Percentiles rank a stretch among this genome's conserved stretches.
These are phyloP conservation scores for Russula vinacea DNA, from an alignment of 768 basidiomycete genomes.

Conservation along the genomic window DNA sequence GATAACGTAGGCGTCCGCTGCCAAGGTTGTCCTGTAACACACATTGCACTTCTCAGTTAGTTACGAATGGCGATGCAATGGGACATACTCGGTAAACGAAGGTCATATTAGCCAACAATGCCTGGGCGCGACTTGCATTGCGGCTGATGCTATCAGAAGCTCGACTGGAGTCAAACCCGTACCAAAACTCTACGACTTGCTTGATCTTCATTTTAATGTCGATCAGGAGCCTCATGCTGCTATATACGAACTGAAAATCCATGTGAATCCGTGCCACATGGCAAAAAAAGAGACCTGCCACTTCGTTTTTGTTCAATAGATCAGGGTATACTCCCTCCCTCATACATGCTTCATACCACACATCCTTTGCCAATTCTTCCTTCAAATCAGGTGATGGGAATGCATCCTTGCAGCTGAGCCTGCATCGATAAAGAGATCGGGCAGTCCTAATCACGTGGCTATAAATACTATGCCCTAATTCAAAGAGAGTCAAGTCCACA, in stretches of 20 bases:
- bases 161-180: constrained; percentile 17
- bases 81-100: constrained; percentile 18
- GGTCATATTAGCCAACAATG: neutral
- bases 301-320: neutral
- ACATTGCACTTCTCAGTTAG: neutral
- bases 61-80: neutral
- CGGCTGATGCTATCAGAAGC: constrained; percentile 11
- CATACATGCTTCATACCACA: constrained; percentile 8
- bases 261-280: neutral
- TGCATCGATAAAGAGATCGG: neutral
- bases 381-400: constrained; percentile 1
- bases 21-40: neutral
- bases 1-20: neutral
- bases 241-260: neutral
- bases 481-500: neutral
- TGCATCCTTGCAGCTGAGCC: constrained; percentile 16
- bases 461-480: neutral
- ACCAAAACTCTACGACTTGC: constrained; percentile 2
- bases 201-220: constrained; percentile 1
- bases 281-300: neutral
- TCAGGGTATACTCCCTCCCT: neutral
- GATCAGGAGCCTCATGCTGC: neutral
- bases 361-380: neutral
- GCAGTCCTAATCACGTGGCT: neutral
- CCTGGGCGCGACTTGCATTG: constrained; percentile 1